Evolutionary conservation across 1,139 yeast species (phyloP).

Genomic region (Schwanniomyces etchellsii): DNA sequence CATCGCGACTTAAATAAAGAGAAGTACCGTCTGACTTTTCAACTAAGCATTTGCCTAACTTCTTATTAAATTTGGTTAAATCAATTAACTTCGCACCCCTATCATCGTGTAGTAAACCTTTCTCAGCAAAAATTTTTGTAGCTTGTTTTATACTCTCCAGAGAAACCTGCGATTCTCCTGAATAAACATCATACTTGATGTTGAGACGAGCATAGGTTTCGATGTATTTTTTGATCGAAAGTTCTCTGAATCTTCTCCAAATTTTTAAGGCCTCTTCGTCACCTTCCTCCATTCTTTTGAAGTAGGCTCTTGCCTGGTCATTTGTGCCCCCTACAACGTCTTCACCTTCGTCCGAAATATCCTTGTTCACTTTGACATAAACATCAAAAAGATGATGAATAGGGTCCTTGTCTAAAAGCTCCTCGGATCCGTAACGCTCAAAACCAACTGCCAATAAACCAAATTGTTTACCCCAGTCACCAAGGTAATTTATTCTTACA

Average conservation of each 20-base stretch:
- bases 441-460: constrained; percentile 95
- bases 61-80: constrained; percentile 80
- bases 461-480: constrained; percentile 99
- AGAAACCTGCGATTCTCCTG: constrained; percentile 95
- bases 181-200: constrained; percentile 78
- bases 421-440: constrained; percentile 77
- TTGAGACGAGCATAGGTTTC: constrained; percentile 89
- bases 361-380: constrained; percentile 82
- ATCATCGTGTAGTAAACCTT: constrained; percentile 76
- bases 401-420: constrained; percentile 68
- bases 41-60: constrained; percentile 88
- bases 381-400: constrained; percentile 93
- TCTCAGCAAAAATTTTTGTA: constrained; percentile 55
- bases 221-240: constrained; percentile 81
- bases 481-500: constrained; percentile 84
- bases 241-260: constrained; percentile 87
- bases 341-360: constrained; percentile 71
- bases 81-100: constrained; percentile 90
- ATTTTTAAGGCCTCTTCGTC: constrained; percentile 71
- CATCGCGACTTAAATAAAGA: constrained; percentile 90
- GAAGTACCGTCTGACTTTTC: constrained; percentile 97
- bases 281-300: constrained; percentile 91
- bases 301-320: constrained; percentile 81
- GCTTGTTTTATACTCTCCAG: constrained; percentile 68
- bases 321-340: constrained; percentile 57